Base-by-base conservation (phyloP, 176 grass and related monocot species). In the Ensete ventricosum region DNA sequence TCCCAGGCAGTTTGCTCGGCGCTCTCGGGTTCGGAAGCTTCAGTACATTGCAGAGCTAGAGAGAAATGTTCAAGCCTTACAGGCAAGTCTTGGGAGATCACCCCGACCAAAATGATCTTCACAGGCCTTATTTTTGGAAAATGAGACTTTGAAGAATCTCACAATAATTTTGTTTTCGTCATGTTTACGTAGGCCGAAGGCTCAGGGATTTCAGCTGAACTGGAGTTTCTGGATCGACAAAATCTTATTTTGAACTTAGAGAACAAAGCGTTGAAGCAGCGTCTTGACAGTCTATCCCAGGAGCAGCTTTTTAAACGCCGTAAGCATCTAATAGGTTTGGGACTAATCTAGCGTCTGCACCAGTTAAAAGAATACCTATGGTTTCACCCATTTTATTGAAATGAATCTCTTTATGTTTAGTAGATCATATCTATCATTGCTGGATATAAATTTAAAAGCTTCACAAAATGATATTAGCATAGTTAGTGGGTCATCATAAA, bases 41-140 rank as follows among this genome's bases (percentile, higher is more conserved):
- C 90, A 99, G 49, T 94, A 99, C 84, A 99, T 99, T 86, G 90
- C 95, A 1, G 95, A 99, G 76, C 88, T 99, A 27, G 90, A 99
- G 82, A 80, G 90, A 77, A 94, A 89, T 80, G 91, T 94, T 34
- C 95, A 94, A 68, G 50, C 82, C 85, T 81, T 99, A 34, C 90
- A 99, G 83, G 95, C 85, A 70, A 86, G 74, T 66, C 74, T 64
- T 64, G 12, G 5, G 12, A 25, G n/a, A 21, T 52, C 71, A 54
- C 55, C 1, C 7, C 1, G 3, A 9, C 0, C 9, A 73, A 16
- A 73, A 52, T 11, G 14, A 69, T 69, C 14, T 69, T 50, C 9
- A 6, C 17, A 50, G 9, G 17, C 5, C n/a, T 60, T 22, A 69
- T 14, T 19, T 48, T 50, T 8, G 8, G 0, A 9, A 19, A 50